Evolutionary conservation across 2,329 filamentous ascomycete species (phyloP).

Genomic region (Arthrinium phaeospermum): DNA sequence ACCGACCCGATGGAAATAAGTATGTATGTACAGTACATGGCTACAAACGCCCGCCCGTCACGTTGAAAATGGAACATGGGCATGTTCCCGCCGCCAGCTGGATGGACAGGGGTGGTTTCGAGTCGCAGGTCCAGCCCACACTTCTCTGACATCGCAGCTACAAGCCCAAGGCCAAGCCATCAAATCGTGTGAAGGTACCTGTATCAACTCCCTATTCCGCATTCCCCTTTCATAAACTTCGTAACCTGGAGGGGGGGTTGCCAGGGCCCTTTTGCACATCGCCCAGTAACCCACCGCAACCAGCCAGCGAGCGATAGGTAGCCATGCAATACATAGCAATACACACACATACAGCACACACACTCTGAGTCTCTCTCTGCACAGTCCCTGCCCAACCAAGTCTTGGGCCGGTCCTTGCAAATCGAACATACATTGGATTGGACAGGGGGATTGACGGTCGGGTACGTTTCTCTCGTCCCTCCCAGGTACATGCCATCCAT

Average conservation of each 20-base stretch:
- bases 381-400: conserved; percentile 17
- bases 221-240: conserved; percentile 42
- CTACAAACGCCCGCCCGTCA: background rate
- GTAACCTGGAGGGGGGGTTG: conserved; percentile 14
- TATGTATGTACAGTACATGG: background rate
- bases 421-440: conserved; percentile 11
- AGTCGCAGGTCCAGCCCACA: conserved; percentile 36
- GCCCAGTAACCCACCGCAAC: background rate
- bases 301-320: background rate
- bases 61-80: conserved; percentile 8
- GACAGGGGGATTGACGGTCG: conserved; percentile 11
- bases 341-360: background rate
- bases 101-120: conserved; percentile 25
- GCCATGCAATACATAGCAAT: background rate
- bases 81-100: conserved; percentile 14
- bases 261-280: conserved; percentile 28
- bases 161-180: conserved; percentile 33
- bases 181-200: conserved; percentile 47
- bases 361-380: background rate
- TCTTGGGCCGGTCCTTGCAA: conserved; percentile 15
- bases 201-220: conserved; percentile 43
- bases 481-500: background rate
- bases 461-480: conserved; percentile 1
- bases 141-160: conserved; percentile 45
- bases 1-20: background rate